Conservation (phyloP, 805 yeast genomes). For the Candida coquimbonensis region DNA sequence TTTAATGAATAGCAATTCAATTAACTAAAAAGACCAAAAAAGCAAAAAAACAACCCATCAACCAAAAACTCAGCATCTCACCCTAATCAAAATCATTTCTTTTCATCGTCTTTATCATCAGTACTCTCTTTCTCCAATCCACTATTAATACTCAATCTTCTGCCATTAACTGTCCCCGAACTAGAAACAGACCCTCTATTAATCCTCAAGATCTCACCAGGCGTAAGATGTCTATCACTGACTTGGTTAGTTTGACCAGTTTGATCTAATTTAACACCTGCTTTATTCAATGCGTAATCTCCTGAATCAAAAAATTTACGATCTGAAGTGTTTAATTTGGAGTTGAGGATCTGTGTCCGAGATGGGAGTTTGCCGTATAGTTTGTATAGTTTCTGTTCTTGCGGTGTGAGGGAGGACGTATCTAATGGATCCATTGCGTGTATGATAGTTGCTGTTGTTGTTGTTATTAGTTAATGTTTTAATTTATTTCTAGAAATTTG, state of each 20-base stretch:
- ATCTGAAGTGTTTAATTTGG: slow-evolving; percentile 59
- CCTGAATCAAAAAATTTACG: slow-evolving; percentile 92
- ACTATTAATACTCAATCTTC: slow-evolving; percentile 8
- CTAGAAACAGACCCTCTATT: slow-evolving; percentile 50
- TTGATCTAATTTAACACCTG: slow-evolving; percentile 36
- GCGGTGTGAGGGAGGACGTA: slow-evolving; percentile 56
- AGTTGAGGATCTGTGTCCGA: slow-evolving; percentile 64
- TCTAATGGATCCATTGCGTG: slow-evolving; percentile 34
- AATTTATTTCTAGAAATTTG: too few relatives aligned
- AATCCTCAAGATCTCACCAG: slow-evolving; percentile 51
- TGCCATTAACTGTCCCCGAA: slow-evolving; percentile 27
- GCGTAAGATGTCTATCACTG: slow-evolving; percentile 27
- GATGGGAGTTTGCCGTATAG: slow-evolving; percentile 85
- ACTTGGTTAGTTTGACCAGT: slow-evolving; percentile 38
- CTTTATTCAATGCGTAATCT: slow-evolving; percentile 82
- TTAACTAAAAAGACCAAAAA: too few relatives aligned
- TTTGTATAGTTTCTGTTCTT: slow-evolving; percentile 70
- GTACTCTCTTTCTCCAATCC: slow-evolving; percentile 6
- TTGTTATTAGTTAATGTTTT: too few relatives aligned
- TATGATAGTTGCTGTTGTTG: too few relatives aligned
- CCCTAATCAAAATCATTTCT: too few relatives aligned
- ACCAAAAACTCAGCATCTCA: too few relatives aligned
- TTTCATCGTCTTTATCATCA: neutral
- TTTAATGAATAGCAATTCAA: too few relatives aligned
- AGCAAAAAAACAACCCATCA: too few relatives aligned